Evolutionary conservation across 2,329 filamentous ascomycete genomes (phyloP).

Genomic region (Penicillium expansum): DNA sequence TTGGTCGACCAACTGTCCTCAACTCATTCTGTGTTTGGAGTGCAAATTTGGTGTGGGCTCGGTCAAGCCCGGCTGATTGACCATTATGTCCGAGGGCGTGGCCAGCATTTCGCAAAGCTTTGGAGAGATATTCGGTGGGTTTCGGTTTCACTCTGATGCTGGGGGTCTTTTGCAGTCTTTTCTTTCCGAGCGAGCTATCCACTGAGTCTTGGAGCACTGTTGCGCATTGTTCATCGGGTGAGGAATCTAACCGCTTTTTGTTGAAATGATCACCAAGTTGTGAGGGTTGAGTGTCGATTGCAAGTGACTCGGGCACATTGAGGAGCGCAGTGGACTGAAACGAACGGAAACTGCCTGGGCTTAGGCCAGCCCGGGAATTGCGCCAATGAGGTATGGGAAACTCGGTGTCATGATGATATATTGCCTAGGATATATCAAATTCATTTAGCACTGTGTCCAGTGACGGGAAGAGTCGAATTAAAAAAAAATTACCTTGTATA

Average conservation of each 20-base stretch:
- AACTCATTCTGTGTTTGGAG: not conserved
- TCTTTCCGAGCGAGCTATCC: not conserved
- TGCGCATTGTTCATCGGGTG: not conserved
- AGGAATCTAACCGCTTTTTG: not conserved
- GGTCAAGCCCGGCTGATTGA: not conserved
- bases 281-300: not conserved
- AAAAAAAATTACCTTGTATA: conserved; percentile 18
- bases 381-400: not conserved
- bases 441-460: not conserved
- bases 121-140: conserved; percentile 33
- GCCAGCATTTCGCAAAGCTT: conserved; percentile 27
- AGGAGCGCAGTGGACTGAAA: conserved; percentile 1
- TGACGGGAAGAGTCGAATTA: not conserved
- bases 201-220: not conserved
- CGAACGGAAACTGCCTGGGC: not conserved
- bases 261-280: not conserved
- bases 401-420: not conserved
- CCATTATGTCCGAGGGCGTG: conserved; percentile 12
- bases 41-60: not conserved
- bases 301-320: not conserved
- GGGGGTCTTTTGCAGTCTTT: not conserved
- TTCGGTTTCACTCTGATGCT: conserved; percentile 17
- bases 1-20: conserved; percentile 15
- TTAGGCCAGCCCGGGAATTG: not conserved
- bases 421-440: not conserved